Evolutionary conservation across 257 asterid genomes (phyloP).

Genomic region (Euphrasia confusa): DNA sequence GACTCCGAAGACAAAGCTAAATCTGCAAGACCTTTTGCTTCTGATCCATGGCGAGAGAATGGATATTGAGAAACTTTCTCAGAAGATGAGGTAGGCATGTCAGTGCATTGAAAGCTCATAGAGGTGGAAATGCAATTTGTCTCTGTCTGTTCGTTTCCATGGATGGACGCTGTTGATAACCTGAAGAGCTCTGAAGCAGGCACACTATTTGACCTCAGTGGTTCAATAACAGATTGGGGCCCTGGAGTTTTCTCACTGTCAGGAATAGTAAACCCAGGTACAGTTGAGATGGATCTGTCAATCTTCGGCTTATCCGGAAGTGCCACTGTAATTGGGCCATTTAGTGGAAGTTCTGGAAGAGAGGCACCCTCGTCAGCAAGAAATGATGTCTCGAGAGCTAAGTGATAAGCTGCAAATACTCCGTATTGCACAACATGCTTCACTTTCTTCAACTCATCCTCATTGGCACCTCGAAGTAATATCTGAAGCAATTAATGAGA

Average conservation of each 20-base stretch:
- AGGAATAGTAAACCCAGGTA: conserved; percentile 61
- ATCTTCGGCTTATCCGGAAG: conserved; percentile 60
- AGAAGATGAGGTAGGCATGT: conserved; percentile 37
- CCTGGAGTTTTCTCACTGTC: conserved; percentile 43
- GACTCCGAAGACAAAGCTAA: conserved; percentile 24
- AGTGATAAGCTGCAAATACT: conserved; percentile 81
- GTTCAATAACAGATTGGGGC: conserved; percentile 41
- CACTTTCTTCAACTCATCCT: conserved; percentile 80
- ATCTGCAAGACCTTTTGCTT: conserved; percentile 26
- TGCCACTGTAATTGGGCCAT: conserved; percentile 61
- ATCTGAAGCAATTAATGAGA: conserved; percentile 40
- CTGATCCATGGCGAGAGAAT: conserved; percentile 31
- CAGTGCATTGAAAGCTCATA: conserved; percentile 28
- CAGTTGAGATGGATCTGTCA: conserved; percentile 71
- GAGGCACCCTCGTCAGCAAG: conserved; percentile 98
- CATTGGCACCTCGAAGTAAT: conserved; percentile 79
- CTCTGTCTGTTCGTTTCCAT: conserved; percentile 29
- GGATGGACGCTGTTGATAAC: conserved; percentile 27
- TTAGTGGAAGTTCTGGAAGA: conserved; percentile 64
- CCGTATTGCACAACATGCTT: conserved; percentile 88
- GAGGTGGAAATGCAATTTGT: conserved; percentile 26
- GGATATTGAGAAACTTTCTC: conserved; percentile 25
- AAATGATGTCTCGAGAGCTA: conserved; percentile 82
- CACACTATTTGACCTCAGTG: conserved; percentile 50
- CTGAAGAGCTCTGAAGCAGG: conserved; percentile 39